Evolutionary conservation across 108 stramenopile species (phyloP).

Genomic region (Cyclostephanos tholiformis): DNA sequence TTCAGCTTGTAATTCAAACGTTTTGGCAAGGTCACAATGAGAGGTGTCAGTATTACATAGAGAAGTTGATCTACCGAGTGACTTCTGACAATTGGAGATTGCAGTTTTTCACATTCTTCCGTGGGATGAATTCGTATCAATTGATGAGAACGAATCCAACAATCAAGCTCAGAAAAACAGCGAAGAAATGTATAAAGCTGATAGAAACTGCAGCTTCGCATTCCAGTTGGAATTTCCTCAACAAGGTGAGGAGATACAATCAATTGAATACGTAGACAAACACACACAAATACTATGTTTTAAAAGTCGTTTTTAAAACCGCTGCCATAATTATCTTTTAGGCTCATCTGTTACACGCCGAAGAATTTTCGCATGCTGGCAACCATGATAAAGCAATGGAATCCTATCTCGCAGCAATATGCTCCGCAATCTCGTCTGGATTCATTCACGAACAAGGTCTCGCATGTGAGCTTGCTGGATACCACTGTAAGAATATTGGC

Average conservation of each 20-base stretch:
- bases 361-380: constrained; percentile 22
- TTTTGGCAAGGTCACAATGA: neutral
- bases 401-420: constrained; percentile 10
- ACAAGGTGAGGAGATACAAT: neutral
- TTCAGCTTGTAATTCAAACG: constrained; percentile 14
- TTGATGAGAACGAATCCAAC: neutral
- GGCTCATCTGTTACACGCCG: constrained; percentile 27
- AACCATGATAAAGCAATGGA: neutral
- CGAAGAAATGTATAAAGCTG: no score
- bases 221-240: constrained; percentile 9
- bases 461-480: constrained; percentile 35
- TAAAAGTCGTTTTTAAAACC: no score
- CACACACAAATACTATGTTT: no score
- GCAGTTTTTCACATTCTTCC: no score
- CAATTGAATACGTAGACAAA: no score
- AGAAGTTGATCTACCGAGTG: neutral
- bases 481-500: constrained; percentile 19
- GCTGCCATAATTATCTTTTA: neutral
- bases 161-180: no score
- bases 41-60: neutral
- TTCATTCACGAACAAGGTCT: constrained; percentile 41
- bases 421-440: constrained; percentile 8
- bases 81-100: no score
- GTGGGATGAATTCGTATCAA: neutral
- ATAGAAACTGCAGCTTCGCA: neutral